Base-by-base conservation (phyloP, 306 rosid species). In the Fragaria iinumae region DNA sequence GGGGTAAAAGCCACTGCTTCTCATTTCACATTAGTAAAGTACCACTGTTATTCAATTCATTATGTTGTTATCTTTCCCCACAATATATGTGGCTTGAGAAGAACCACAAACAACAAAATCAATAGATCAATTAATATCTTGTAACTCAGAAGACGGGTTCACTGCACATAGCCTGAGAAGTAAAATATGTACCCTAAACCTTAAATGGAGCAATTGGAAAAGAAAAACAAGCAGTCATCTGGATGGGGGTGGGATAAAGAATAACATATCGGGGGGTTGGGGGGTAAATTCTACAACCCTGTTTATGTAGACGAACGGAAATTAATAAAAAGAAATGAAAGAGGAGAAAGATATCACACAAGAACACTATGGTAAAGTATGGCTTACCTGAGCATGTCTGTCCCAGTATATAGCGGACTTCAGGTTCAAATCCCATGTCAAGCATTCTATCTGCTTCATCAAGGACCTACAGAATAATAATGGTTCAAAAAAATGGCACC, bases 371-470 rank as follows among this genome's bases (percentile, higher is more conserved):
- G 75, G 63, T 29, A 70, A 75, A 21, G 34, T 36, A 38, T 27
- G 16, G 44, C 83, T 38, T 84, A 95, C 98, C 92, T 71, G 89
- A 84, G 82, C 89, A 82, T 38, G 98, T 95, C 88, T 86, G 93
- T 73, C 97, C 89, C 85, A 95, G 86, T 62, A 92, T 95, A 39
- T 87, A 86, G 76, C 97, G 97, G 79, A 95, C 98, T 83, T 87
- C 80, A 74, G 88, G 97, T 76, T 94, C 97, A 83, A 92, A 94
- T 83, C 97, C 97, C 98, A 94, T 90, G 80, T 92, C 98, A 80
- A 94, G 94, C 98, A 94, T 94, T 83, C 96, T 87, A 84, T 94
- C 98, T 10, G 98, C 98, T 84, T 94, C 97, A 90, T 94, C 97
- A 80, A 94, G 97, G 59, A 92, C 97, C 97, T 92, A 66, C 25